Evolutionary conservation across 495 filamentous ascomycete species (phyloP).

Genomic region (Alectoria sarmentosa): DNA sequence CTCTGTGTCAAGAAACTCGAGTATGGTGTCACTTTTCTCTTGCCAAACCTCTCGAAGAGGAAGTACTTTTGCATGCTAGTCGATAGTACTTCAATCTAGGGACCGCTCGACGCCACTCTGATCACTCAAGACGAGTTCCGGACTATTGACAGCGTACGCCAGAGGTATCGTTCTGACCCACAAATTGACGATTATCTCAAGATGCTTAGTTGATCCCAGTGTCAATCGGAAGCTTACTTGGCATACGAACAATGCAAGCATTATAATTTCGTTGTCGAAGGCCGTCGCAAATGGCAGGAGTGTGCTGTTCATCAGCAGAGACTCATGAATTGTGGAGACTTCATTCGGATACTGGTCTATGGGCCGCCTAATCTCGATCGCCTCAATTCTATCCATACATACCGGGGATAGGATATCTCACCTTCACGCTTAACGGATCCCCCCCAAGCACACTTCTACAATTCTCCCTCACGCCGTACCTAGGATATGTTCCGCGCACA

Average conservation of each 20-base stretch:
- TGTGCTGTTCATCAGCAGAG: background rate
- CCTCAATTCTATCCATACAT: background rate
- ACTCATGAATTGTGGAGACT: background rate
- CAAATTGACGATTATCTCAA: too few species aligned
- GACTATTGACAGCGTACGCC: background rate
- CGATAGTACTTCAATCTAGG: too few species aligned
- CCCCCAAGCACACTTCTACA: background rate
- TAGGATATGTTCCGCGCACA: background rate
- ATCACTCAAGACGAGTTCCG: too few species aligned
- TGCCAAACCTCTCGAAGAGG: too few species aligned
- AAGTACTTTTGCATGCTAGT: too few species aligned
- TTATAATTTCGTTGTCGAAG: background rate
- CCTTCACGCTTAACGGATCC: fast-evolving
- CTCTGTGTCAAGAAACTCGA: background rate
- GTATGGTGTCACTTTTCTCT: background rate
- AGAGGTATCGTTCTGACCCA: too few species aligned
- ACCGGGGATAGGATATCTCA: background rate
- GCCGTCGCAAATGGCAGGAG: background rate
- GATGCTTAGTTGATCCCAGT: too few species aligned
- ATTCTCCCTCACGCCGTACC: background rate
- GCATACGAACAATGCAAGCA: too few species aligned
- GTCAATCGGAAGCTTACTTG: too few species aligned
- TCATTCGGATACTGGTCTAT: background rate
- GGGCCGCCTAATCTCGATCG: background rate
- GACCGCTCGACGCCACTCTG: too few species aligned